phyloP scores from a whole-genome alignment of 179 eudicot species.

The Silene coronaria region DNA sequence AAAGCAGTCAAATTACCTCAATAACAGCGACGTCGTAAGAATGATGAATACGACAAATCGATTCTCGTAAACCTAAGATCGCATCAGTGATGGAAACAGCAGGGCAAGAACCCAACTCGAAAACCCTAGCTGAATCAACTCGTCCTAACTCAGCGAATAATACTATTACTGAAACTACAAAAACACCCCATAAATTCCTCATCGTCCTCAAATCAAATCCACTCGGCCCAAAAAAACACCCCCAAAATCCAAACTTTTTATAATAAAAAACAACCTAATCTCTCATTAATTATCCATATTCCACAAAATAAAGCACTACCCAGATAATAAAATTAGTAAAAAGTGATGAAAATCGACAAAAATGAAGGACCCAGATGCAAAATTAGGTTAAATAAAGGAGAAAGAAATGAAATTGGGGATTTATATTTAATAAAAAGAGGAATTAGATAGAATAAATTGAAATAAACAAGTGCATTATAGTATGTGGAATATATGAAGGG shows the following conservation, averaged over 20 bases:
- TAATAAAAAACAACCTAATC: background rate
- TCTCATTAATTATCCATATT: background rate
- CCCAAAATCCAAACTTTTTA: background rate
- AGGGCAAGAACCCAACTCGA: constrained; percentile 39
- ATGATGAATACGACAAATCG: constrained; percentile 35
- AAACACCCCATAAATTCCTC: constrained; percentile 36
- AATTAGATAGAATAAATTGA: background rate
- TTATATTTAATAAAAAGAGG: background rate
- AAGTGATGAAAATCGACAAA: background rate
- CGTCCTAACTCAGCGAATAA: constrained; percentile 32
- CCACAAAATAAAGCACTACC: background rate
- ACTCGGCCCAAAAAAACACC: background rate
- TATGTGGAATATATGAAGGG: background rate
- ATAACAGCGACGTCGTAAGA: constrained; percentile 34
- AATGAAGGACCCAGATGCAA: background rate
- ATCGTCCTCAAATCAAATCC: constrained; percentile 27
- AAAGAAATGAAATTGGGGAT: too few species aligned
- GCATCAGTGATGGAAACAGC: constrained; percentile 39
- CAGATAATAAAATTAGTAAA: constrained; percentile 2
- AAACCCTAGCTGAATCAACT: constrained; percentile 41
- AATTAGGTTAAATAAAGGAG: background rate
- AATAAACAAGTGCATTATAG: background rate
- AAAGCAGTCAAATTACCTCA: constrained; percentile 40
- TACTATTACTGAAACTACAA: constrained; percentile 30
- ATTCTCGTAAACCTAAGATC: constrained; percentile 42